Evolutionary conservation across 2,329 filamentous ascomycete species (phyloP), one percentile per base, ranked within the genome.

Genomic region (Raffaelea arxii): DNA sequence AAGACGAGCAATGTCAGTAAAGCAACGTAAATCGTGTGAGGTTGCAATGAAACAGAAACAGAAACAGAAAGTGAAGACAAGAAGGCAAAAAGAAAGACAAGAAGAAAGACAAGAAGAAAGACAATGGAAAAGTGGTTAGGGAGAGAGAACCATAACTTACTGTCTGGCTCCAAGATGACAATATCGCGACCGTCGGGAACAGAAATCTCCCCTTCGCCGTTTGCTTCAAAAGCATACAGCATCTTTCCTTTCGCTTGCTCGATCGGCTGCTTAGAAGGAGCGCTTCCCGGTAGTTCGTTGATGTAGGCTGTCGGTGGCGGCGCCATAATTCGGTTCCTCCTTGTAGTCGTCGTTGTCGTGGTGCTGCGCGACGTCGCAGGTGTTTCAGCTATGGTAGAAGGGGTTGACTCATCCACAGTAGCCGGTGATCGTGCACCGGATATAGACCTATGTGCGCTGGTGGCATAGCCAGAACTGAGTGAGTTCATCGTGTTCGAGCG

Each of bases 401-500:
- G n/a, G 12, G 68, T 62, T 21, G 35, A 64, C 3, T 78, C 74
- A 1, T 50, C 48, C 14, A 21, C 38, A 2, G 19, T 40, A 2
- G 67, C 63, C 3, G 75, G 72, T 25, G 76, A 65, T 46, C 70
- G 66, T 21, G 64, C 67, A 62, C 80, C 84, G 2, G 85, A 83
- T 47, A 89, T 72, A 4, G 87, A 91, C 47, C 87, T 75, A 48
- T 85, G 78, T 1, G 85, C 86, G 58, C 82, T 88, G 16, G 83
- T 81, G 3, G 86, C 84, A 59, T 91, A 95, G 11, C 88, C 89
- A 0, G 90, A 96, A 62, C 85, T 92, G 24, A 94, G 67, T 1
- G 88, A 95, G 55, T 82, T 92, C 74, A 95, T 88, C 0, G 91
- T 97, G 60, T 95, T 87, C 51, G 84, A 84, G 36, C 90, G 77